Evolutionary conservation across 164 flowering plant genomes (phyloP).

Genomic region (Cinnamomum micranthum): DNA sequence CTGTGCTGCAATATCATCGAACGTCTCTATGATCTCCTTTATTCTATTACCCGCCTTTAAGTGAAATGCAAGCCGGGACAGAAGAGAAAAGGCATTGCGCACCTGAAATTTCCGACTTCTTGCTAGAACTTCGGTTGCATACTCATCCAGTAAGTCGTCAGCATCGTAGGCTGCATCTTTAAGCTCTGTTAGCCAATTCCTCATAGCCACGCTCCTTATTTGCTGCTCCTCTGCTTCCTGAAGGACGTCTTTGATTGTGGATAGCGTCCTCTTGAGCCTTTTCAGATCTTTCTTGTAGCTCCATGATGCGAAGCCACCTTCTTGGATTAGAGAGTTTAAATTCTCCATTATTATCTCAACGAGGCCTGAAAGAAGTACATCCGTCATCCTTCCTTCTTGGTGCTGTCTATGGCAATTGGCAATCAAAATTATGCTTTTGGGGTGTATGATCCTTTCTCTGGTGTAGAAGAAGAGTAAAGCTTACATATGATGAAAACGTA

Average conservation of each 20-base stretch:
- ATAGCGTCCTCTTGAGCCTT: not conserved
- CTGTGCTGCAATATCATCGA: slow-evolving; percentile 3
- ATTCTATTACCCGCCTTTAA: not conserved
- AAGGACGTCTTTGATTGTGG: not conserved
- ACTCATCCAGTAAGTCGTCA: slow-evolving; percentile 8
- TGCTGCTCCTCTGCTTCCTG: slow-evolving; percentile 3
- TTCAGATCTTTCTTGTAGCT: not conserved
- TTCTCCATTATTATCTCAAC: not conserved
- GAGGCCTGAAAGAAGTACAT: not conserved
- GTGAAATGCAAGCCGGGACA: not conserved
- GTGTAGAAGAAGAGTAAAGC: no score
- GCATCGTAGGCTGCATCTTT: slow-evolving; percentile 9
- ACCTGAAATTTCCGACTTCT: not conserved
- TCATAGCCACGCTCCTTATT: not conserved
- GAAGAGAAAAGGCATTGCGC: not conserved
- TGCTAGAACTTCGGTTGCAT: not conserved
- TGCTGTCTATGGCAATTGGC: no score
- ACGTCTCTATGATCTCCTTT: not conserved
- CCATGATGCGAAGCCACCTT: not conserved
- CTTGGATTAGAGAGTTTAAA: not conserved
- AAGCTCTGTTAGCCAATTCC: slow-evolving; percentile 5
- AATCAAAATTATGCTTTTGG: no score
- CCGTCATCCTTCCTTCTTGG: not conserved
- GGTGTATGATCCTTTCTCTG: no score
- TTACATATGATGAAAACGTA: no score